Conservation (phyloP, 208 protist genomes). For the Tritrichomonas musculus region DNA sequence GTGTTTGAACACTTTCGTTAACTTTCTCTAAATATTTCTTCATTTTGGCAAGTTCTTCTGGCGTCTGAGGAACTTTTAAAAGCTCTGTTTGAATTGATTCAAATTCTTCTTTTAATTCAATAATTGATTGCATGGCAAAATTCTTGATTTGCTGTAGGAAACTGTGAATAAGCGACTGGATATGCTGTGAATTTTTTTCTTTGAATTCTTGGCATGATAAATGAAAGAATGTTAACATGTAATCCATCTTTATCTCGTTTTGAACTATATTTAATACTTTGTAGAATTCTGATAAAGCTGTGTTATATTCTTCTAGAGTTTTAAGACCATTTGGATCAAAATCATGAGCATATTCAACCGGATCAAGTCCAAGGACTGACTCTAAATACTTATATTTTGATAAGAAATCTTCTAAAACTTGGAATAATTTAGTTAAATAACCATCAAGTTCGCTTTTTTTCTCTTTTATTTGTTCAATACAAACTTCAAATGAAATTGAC, state of each 20-base stretch:
- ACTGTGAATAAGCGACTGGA: not conserved
- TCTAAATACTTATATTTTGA: not conserved
- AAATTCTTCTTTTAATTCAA: not conserved
- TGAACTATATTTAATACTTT: not conserved
- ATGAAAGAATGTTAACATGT: not conserved
- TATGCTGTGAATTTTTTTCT: not conserved
- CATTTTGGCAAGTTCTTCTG: not conserved
- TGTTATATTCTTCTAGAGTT: not conserved
- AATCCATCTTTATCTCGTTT: not conserved
- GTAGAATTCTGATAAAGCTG: not conserved
- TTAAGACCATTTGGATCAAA: not conserved
- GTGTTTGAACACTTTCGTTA: not conserved
- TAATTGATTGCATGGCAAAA: not conserved
- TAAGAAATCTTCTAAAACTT: not conserved
- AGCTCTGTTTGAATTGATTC: not conserved
- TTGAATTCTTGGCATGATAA: not conserved
- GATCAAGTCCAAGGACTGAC: not conserved
- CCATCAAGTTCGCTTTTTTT: not conserved
- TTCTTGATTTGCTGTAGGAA: not conserved
- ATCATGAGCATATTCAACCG: not conserved
- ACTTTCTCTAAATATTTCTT: not conserved
- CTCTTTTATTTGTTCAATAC: not conserved
- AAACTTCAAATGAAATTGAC: conserved; percentile 5
- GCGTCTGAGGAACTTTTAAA: not conserved
- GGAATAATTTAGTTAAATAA: not conserved